These are phyloP conservation scores for Aspergillus terreus DNA, from an alignment of 2,329 filamentous ascomycete species.

Conservation along the genomic window DNA sequence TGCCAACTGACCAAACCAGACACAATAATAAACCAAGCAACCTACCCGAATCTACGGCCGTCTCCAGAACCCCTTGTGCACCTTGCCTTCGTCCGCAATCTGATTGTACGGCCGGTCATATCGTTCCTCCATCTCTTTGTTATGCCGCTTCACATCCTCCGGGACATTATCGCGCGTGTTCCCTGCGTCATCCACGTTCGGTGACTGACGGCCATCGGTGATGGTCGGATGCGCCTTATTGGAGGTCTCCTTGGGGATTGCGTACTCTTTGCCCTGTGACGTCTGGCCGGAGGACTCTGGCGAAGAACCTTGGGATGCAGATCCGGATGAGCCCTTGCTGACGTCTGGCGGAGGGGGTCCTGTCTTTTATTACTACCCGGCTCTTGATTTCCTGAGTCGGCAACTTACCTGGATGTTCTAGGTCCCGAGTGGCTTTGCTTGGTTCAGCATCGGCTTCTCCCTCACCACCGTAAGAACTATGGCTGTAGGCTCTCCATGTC, in stretches of 20 bases:
- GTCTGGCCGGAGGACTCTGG: background rate
- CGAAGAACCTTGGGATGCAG: slow-evolving; percentile 3
- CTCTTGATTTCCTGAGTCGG: background rate
- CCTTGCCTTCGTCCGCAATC: slow-evolving; percentile 22
- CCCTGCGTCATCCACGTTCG: slow-evolving; percentile 27
- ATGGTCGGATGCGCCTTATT: slow-evolving; percentile 34
- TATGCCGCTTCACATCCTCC: slow-evolving; percentile 34
- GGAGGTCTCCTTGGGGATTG: slow-evolving; percentile 23
- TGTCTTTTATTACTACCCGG: background rate
- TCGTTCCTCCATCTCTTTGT: slow-evolving; percentile 29
- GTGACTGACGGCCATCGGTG: slow-evolving; percentile 25
- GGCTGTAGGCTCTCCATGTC: slow-evolving; percentile 11
- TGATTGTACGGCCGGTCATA: slow-evolving; percentile 33
- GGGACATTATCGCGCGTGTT: slow-evolving; percentile 24
- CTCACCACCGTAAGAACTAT: slow-evolving; percentile 19
- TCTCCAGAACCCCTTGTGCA: slow-evolving; percentile 15
- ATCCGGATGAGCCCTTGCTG: slow-evolving; percentile 5
- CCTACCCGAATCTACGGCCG: background rate
- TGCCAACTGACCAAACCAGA: background rate
- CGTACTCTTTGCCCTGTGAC: background rate
- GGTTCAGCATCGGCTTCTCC: slow-evolving; percentile 9
- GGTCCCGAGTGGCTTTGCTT: slow-evolving; percentile 15
- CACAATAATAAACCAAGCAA: background rate
- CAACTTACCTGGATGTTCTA: slow-evolving; percentile 22
- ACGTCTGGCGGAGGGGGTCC: slow-evolving; percentile 21